A percentile compares a stretch with the other conserved stretches of the same genome.
These are phyloP conservation scores for Xanthoceras sorbifolium DNA, from an alignment of 345 rosid genomes.

Conservation along the genomic window DNA sequence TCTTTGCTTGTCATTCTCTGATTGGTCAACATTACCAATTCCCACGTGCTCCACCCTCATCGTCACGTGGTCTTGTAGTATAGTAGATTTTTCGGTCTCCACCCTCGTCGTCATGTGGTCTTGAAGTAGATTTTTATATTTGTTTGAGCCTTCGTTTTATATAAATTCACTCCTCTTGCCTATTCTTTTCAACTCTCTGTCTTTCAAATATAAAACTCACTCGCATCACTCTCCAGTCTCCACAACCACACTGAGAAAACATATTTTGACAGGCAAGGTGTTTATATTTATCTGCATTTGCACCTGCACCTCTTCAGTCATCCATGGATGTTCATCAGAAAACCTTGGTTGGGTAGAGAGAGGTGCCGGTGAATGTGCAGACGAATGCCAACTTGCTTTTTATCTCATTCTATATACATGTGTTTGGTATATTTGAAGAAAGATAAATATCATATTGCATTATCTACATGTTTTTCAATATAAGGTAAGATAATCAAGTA, in stretches of 20 bases:
- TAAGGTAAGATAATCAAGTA: neutral
- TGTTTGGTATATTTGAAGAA: neutral
- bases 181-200: too few relatives aligned
- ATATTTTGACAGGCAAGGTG: constrained; percentile 8
- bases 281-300: constrained; percentile 54
- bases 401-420: neutral
- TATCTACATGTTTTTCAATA: neutral
- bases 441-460: neutral
- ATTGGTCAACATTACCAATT: constrained; percentile 12
- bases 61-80: constrained; percentile 24
- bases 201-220: neutral
- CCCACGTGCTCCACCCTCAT: constrained; percentile 26
- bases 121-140: too few relatives aligned
- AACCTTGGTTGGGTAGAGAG: neutral
- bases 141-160: too few relatives aligned
- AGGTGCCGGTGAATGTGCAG: constrained; percentile 42
- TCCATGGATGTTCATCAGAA: neutral
- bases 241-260: neutral
- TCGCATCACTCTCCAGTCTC: neutral
- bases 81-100: too few relatives aligned
- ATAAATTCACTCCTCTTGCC: neutral
- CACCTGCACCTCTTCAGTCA: constrained; percentile 42
- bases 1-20: constrained; percentile 8
- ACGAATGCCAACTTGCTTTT: constrained; percentile 31
- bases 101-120: too few relatives aligned